Evolutionary conservation across 257 asterid species (phyloP).

Genomic region (Capsicum pubescens): DNA sequence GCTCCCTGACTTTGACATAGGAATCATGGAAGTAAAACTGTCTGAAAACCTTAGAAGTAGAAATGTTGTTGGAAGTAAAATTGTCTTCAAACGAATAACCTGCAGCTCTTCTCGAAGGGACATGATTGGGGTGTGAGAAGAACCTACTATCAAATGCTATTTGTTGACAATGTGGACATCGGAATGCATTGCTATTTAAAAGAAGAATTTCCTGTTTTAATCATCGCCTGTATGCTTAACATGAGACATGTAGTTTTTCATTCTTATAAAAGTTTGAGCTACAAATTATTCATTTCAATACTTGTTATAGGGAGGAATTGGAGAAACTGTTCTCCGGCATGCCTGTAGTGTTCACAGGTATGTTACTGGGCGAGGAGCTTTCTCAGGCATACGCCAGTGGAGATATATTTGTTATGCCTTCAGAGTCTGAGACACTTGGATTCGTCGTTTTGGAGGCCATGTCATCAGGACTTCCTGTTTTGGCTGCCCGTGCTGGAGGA

Average conservation of each 20-base stretch:
- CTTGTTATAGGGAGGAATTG: conserved; percentile 67
- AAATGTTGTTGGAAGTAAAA: not conserved
- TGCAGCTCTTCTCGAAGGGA: not conserved
- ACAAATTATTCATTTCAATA: not conserved
- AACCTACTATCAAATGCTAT: not conserved
- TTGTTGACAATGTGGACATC: not conserved
- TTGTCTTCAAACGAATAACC: not conserved
- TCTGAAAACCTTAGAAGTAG: not conserved
- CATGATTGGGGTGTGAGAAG: not conserved
- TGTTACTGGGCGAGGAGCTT: conserved; percentile 89
- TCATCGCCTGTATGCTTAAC: not conserved
- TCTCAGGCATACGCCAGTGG: conserved; percentile 97
- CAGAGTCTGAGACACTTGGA: conserved; percentile 95
- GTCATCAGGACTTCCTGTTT: conserved; percentile 96
- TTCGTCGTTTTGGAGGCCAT: conserved; percentile 93
- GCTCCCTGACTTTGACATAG: not conserved
- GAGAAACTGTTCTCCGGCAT: conserved; percentile 72
- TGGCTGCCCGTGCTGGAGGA: conserved; percentile 99
- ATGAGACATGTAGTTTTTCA: not conserved
- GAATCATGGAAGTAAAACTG: not conserved
- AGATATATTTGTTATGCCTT: conserved; percentile 87
- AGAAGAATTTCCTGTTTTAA: conserved; percentile 1
- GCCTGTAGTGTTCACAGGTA: conserved; percentile 94
- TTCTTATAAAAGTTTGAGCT: conserved; percentile 12
- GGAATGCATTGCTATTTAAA: not conserved